Evolutionary conservation across 148 eudicot species (phyloP).

Genomic region (Drosera capensis): DNA sequence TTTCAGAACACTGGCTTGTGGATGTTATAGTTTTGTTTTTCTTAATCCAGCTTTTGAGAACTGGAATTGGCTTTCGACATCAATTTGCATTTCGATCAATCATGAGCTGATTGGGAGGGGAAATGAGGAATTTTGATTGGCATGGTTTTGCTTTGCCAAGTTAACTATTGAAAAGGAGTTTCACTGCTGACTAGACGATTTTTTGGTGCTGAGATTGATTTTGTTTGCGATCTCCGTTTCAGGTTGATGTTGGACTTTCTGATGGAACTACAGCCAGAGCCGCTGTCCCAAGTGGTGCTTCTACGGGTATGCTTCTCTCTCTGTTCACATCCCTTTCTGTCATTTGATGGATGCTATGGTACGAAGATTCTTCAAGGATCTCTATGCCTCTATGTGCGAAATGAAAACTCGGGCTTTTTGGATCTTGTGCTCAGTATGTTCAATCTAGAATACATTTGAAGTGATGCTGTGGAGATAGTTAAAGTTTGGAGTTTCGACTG

Average conservation of each 20-base stretch:
- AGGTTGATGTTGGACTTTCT: constrained; percentile 57
- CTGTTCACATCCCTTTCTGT: not conserved
- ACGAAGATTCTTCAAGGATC: not conserved
- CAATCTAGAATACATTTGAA: not conserved
- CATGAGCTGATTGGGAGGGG: no score
- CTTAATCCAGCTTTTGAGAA: no score
- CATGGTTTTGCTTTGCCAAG: not conserved
- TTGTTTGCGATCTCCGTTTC: not conserved
- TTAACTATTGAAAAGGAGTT: not conserved
- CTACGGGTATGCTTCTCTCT: constrained; percentile 47
- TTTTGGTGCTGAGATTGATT: constrained; percentile 3
- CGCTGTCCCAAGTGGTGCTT: constrained; percentile 99
- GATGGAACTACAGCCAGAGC: constrained; percentile 64
- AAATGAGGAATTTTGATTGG: no score
- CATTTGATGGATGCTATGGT: not conserved
- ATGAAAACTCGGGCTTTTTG: no score
- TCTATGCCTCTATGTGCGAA: not conserved
- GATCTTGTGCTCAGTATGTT: no score
- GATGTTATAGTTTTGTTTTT: no score
- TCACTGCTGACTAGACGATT: no score
- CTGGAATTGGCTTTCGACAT: no score
- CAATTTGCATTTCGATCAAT: no score
- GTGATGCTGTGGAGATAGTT: not conserved
- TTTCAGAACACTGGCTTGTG: no score
- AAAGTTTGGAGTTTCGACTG: no score